phyloP scores from a whole-genome alignment of 345 rosid species.

The Euphorbia pulcherrima region DNA sequence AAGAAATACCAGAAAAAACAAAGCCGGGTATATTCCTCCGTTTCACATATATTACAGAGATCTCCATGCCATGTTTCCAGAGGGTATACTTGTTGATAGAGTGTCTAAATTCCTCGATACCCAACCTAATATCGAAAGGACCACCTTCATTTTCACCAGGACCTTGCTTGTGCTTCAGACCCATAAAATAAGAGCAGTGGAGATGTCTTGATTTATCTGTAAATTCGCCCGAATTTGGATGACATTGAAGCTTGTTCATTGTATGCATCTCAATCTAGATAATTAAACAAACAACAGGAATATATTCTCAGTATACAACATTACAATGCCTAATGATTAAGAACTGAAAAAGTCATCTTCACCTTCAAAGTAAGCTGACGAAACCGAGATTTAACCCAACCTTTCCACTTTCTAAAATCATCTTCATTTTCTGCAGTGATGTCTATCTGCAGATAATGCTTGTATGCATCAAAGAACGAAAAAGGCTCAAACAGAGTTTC shows the following conservation, averaged over 20 bases:
- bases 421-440: constrained; percentile 74
- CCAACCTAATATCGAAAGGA: constrained; percentile 81
- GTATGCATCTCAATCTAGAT: constrained; percentile 87
- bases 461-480: constrained; percentile 91
- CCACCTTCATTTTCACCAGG: constrained; percentile 66
- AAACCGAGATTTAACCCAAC: constrained; percentile 98
- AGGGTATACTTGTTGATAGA: constrained; percentile 52
- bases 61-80: constrained; percentile 85
- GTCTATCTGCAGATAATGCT: constrained; percentile 82
- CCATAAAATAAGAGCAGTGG: constrained; percentile 82
- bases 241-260: constrained; percentile 81
- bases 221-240: constrained; percentile 90
- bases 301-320: neutral
- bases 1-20: constrained; percentile 75
- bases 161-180: constrained; percentile 91
- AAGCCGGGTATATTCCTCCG: constrained; percentile 66
- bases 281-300: constrained; percentile 23
- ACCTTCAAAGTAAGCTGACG: constrained; percentile 93
- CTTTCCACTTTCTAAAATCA: constrained; percentile 92
- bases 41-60: constrained; percentile 63
- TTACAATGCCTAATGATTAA: neutral
- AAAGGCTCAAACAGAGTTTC: constrained; percentile 77
- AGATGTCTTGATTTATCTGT: constrained; percentile 64
- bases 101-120: constrained; percentile 79
- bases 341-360: neutral